Percentiles rank a stretch among this genome's conserved stretches.
Conservation (phyloP, 495 filamentous ascomycete species). For the Usnea hakonensis region DNA sequence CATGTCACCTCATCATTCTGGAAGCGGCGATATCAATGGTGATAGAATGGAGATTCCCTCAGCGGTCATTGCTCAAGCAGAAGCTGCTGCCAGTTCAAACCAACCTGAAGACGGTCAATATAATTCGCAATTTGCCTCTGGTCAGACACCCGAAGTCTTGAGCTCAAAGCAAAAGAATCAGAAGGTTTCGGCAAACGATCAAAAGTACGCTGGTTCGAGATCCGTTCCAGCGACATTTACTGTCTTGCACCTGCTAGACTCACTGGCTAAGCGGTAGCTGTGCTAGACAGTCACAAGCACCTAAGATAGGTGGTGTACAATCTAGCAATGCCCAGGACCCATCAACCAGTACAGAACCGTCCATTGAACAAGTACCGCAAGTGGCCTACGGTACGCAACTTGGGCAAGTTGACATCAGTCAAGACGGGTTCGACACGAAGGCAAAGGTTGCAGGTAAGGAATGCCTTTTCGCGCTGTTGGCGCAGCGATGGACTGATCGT, state of each 20-base stretch:
- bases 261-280: background rate
- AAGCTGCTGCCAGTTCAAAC: conserved; percentile 28
- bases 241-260: background rate
- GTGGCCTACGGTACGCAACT: conserved; percentile 44
- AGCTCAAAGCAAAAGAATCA: background rate
- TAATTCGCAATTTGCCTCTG: background rate
- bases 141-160: background rate
- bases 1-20: background rate
- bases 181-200: background rate
- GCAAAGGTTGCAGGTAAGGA: conserved; percentile 39
- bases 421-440: conserved; percentile 47
- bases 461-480: background rate
- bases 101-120: conserved; percentile 10
- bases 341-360: conserved; percentile 11
- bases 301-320: background rate
- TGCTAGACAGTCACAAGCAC: background rate
- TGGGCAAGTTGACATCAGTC: conserved; percentile 42
- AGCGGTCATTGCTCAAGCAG: conserved; percentile 30
- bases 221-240: background rate
- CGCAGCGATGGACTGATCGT: background rate
- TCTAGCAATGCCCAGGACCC: background rate
- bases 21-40: background rate
- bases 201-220: background rate
- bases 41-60: conserved; percentile 18
- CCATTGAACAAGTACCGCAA: conserved; percentile 32